These are phyloP conservation scores for Colletotrichum sp. DNA, from an alignment of 2,329 filamentous ascomycete genomes.

Conservation along the genomic window DNA sequence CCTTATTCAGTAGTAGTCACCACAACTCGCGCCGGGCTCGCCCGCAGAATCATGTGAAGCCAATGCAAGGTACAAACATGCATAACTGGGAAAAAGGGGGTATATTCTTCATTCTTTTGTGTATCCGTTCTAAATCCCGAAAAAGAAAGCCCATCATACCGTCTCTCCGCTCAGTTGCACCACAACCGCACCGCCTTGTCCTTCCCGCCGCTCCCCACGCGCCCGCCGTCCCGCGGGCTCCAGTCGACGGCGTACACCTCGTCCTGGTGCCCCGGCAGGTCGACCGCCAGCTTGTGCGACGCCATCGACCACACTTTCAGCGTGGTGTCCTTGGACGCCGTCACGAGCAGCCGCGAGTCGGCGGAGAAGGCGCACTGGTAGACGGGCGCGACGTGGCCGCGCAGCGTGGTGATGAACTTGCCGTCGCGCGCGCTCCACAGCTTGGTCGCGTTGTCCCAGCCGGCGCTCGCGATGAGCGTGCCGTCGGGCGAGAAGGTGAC, in stretches of 20 bases:
- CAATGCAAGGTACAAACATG: neutral
- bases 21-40: neutral
- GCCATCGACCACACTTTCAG: constrained; percentile 94
- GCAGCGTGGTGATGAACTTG: constrained; percentile 84
- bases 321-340: constrained; percentile 89
- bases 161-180: constrained; percentile 57
- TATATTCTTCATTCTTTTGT: constrained; percentile 16
- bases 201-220: constrained; percentile 89
- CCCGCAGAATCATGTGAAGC: neutral
- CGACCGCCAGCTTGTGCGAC: constrained; percentile 78
- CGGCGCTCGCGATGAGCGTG: constrained; percentile 82
- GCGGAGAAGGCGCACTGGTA: constrained; percentile 94
- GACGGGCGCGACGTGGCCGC: constrained; percentile 88
- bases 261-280: constrained; percentile 89
- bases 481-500: constrained; percentile 94
- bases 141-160: neutral
- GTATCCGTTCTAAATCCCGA: constrained; percentile 9
- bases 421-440: constrained; percentile 77
- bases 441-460: constrained; percentile 95
- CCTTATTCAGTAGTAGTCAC: neutral
- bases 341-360: constrained; percentile 88
- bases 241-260: constrained; percentile 96
- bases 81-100: neutral
- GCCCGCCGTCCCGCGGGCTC: constrained; percentile 82
- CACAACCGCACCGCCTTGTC: constrained; percentile 80